Evolutionary conservation across 2,329 filamentous ascomycete genomes (phyloP).

Genomic region (Chalara sp.): DNA sequence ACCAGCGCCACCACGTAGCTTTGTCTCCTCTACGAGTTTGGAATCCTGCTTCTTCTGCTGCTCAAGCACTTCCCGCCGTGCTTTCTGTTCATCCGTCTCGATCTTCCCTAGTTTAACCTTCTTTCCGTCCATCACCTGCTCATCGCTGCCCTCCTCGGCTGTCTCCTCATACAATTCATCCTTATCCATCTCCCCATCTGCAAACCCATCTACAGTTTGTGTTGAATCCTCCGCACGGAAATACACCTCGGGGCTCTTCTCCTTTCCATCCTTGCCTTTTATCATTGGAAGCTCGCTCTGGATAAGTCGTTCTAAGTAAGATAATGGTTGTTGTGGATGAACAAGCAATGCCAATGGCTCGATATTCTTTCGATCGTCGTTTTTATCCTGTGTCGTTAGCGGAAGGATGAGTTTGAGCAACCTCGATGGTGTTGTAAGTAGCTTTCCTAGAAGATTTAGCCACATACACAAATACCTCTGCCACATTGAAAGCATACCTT

Average conservation of each 20-base stretch:
- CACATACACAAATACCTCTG: not conserved
- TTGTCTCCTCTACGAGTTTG: slow-evolving; percentile 33
- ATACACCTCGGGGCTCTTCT: slow-evolving; percentile 65
- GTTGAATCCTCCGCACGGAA: slow-evolving; percentile 76
- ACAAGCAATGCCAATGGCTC: slow-evolving; percentile 80
- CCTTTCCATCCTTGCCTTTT: slow-evolving; percentile 52
- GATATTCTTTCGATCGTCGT: slow-evolving; percentile 59
- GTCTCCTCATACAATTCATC: slow-evolving; percentile 25
- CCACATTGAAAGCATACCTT: slow-evolving; percentile 36
- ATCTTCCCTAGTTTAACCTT: slow-evolving; percentile 29
- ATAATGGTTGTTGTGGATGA: slow-evolving; percentile 85
- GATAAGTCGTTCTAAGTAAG: slow-evolving; percentile 82
- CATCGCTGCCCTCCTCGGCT: slow-evolving; percentile 37
- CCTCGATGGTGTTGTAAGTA: slow-evolving; percentile 62
- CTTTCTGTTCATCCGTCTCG: slow-evolving; percentile 13
- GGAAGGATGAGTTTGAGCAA: slow-evolving; percentile 11
- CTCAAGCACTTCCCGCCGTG: slow-evolving; percentile 12
- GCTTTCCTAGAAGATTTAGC: slow-evolving; percentile 52
- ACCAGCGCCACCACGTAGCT: slow-evolving; percentile 39
- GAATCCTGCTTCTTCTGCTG: slow-evolving; percentile 28
- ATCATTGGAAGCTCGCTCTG: slow-evolving; percentile 74
- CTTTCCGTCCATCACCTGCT: slow-evolving; percentile 42
- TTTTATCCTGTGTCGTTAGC: slow-evolving; percentile 48
- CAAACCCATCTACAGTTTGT: slow-evolving; percentile 42
- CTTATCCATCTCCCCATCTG: slow-evolving; percentile 27